Conservation (phyloP, 2,329 filamentous ascomycete species). For the Colletotrichum sp. region DNA sequence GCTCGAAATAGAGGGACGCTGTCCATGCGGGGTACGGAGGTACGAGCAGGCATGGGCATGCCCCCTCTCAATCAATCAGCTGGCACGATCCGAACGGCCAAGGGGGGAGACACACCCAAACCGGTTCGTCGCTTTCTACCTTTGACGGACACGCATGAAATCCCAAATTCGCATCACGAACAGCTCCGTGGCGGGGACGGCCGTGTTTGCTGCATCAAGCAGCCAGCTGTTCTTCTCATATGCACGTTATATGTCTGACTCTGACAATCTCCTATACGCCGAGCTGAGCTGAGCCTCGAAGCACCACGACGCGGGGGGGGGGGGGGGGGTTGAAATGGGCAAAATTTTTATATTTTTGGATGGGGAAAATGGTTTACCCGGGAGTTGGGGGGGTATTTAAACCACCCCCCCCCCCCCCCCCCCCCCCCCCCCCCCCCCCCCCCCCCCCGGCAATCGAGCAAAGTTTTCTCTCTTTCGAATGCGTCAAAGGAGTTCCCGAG, state of each 20-base stretch:
- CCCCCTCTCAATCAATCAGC: neutral
- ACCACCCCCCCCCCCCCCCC: too few relatives aligned
- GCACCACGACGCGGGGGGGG: neutral
- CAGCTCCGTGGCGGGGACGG: neutral
- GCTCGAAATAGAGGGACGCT: neutral
- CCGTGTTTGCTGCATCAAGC: neutral
- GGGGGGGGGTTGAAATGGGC: too few relatives aligned
- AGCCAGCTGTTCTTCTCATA: neutral
- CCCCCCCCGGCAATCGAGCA: neutral
- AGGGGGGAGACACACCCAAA: neutral
- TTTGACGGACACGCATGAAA: neutral
- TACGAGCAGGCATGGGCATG: constrained; percentile 4
- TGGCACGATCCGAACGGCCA: neutral
- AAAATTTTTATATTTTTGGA: too few relatives aligned
- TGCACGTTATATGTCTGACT: neutral
- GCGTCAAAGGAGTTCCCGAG: neutral
- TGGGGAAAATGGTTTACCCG: too few relatives aligned
- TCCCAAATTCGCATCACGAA: neutral
- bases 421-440: too few relatives aligned
- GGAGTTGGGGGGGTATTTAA: too few relatives aligned
- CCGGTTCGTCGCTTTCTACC: neutral
- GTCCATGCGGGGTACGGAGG: constrained; percentile 8
- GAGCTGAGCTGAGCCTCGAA: neutral
- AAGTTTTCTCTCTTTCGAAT: neutral
- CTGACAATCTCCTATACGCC: neutral